These are phyloP conservation scores for Candida ipomoeae DNA, from an alignment of 805 yeast genomes.

Conservation along the genomic window DNA sequence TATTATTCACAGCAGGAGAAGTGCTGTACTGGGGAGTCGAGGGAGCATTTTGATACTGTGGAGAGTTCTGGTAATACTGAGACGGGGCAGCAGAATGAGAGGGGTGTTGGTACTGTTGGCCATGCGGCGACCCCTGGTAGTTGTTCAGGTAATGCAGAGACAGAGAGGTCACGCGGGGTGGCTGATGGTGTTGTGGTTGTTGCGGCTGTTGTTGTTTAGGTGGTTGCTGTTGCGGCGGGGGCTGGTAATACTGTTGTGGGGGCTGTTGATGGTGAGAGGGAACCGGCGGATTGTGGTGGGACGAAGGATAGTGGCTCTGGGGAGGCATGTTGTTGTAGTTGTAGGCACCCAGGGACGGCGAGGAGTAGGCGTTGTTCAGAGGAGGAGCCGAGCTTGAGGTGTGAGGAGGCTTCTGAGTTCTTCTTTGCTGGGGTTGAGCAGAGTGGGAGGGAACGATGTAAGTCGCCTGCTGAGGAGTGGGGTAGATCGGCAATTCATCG, in stretches of 20 bases:
- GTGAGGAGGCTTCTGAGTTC: conserved; percentile 2
- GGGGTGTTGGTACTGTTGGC: conserved; percentile 5
- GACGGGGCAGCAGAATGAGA: neutral
- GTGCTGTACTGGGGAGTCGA: conserved; percentile 5
- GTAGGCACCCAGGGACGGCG: neutral
- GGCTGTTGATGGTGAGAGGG: conserved; percentile 3
- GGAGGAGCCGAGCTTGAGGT: conserved; percentile 11
- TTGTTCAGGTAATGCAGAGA: conserved; percentile 2
- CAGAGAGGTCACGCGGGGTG: neutral
- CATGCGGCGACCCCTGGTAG: neutral
- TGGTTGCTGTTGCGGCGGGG: neutral
- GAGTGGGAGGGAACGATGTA: conserved; percentile 13
- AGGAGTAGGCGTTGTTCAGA: conserved; percentile 1
- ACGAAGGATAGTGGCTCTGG: conserved; percentile 4
- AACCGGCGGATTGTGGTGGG: neutral
- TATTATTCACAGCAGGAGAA: conserved; percentile 1
- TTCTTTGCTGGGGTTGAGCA: conserved; percentile 2
- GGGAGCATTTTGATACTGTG: conserved; percentile 2
- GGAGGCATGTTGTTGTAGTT: conserved; percentile 2
- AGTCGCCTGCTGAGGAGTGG: conserved; percentile 44
- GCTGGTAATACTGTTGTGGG: conserved; percentile 1
- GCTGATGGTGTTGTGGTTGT: conserved; percentile 1
- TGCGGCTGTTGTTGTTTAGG: conserved; percentile 1
- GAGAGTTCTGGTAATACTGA: neutral
- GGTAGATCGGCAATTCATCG: conserved; percentile 42